Percentiles rank a stretch among this genome's conserved stretches.
These are phyloP conservation scores for Colletotrichum navitas DNA, from an alignment of 2,329 filamentous ascomycete genomes.

Conservation along the genomic window DNA sequence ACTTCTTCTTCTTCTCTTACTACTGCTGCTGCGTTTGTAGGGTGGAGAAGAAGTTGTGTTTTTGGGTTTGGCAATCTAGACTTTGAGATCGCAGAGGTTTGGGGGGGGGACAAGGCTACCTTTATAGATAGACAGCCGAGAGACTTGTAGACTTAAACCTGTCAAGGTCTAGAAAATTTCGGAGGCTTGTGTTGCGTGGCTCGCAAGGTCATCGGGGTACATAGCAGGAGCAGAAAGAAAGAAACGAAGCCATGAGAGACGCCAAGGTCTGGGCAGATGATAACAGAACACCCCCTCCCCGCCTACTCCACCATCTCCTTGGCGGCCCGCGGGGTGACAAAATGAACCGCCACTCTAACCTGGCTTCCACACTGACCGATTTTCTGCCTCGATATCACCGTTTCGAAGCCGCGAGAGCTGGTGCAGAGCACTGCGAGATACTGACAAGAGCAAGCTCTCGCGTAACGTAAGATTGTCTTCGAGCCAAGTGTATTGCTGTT, in stretches of 20 bases:
- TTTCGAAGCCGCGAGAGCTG: background rate
- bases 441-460: background rate
- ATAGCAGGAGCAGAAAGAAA: conserved; percentile 4
- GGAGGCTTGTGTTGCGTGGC: conserved; percentile 29
- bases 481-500: background rate
- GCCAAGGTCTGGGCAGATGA: conserved; percentile 41
- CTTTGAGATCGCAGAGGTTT: background rate
- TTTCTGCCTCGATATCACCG: background rate
- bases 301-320: background rate
- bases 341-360: background rate
- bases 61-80: conserved; percentile 20
- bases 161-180: conserved; percentile 35
- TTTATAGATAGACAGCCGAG: conserved; percentile 37
- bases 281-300: conserved; percentile 32
- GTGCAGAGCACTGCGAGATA: background rate
- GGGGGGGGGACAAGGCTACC: conserved; percentile 37
- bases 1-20: conserved; percentile 14
- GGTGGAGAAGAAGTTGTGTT: conserved; percentile 30
- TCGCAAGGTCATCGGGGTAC: conserved; percentile 20
- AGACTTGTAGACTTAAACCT: conserved; percentile 30
- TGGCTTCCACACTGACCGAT: background rate
- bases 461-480: background rate
- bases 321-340: background rate
- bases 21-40: conserved; percentile 7
- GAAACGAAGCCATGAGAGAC: conserved; percentile 21